Evolutionary conservation across 441 rosid species (phyloP).

Genomic region (Populus trichocarpa): DNA sequence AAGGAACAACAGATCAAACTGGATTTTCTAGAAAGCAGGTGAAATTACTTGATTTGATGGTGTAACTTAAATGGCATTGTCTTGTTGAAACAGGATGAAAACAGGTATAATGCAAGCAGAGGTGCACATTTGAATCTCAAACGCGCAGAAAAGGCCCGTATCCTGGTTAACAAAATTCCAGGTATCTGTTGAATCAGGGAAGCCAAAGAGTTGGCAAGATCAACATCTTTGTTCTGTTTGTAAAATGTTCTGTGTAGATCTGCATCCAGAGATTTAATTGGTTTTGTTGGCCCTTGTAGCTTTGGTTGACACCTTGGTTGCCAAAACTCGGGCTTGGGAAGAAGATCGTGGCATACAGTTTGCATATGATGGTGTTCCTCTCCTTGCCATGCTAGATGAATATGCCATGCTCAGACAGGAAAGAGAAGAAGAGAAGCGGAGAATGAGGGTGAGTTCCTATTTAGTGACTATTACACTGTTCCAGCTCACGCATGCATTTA

Average conservation of each 20-base stretch:
- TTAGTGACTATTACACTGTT: neutral
- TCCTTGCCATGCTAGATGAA: constrained; percentile 95
- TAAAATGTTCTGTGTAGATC: neutral
- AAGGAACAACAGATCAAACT: neutral
- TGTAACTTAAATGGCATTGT: constrained; percentile 15
- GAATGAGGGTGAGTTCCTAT: constrained; percentile 54
- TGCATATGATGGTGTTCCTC: constrained; percentile 87
- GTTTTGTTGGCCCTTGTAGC: constrained; percentile 34
- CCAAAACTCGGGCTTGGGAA: constrained; percentile 86
- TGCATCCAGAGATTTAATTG: neutral
- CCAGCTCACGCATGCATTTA: neutral
- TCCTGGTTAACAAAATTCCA: constrained; percentile 93
- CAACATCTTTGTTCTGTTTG: neutral
- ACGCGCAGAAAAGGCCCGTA: constrained; percentile 94
- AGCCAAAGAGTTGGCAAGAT: neutral
- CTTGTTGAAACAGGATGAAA: constrained; percentile 72
- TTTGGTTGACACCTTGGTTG: constrained; percentile 79
- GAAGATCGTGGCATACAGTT: constrained; percentile 67
- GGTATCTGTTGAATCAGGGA: constrained; percentile 37
- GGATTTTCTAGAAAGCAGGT: neutral
- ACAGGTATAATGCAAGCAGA: constrained; percentile 90
- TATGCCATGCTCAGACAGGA: constrained; percentile 96
- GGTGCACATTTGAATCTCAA: constrained; percentile 99
- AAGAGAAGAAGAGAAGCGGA: constrained; percentile 90
- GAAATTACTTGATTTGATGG: neutral